Evolutionary conservation across 352 stramenopile species (phyloP).

Genomic region (Blastocystis sp.): DNA sequence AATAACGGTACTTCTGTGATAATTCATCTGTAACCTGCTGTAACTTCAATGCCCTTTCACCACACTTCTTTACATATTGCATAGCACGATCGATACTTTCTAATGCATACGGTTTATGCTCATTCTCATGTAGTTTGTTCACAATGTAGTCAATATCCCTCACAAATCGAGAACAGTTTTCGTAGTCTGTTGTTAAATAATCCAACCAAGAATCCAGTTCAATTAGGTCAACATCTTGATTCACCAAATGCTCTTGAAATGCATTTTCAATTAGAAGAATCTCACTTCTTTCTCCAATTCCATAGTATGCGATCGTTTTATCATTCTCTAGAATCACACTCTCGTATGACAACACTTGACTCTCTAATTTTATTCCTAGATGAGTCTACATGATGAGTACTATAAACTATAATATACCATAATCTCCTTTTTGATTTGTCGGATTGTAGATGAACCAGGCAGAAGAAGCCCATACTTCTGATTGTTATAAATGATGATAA

Average conservation of each 20-base stretch:
- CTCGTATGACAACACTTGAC: conserved; percentile 1
- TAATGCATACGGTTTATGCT: not conserved
- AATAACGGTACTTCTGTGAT: conserved; percentile 13
- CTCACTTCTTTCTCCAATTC: not conserved
- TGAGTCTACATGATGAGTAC: not conserved
- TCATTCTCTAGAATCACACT: conserved; percentile 41
- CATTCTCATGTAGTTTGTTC: conserved; percentile 43
- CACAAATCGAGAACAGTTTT: not conserved
- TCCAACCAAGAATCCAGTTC: conserved; percentile 50
- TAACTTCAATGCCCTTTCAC: not conserved
- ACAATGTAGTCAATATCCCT: conserved; percentile 27
- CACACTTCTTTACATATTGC: not conserved
- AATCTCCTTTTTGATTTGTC: conserved; percentile 39
- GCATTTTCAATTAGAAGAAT: conserved; percentile 41
- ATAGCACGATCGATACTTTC: conserved; percentile 25
- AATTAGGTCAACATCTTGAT: conserved; percentile 14
- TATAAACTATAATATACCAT: not conserved
- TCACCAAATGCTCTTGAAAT: conserved; percentile 33
- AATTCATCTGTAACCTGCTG: not conserved
- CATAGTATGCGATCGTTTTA: conserved; percentile 39
- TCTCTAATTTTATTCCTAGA: conserved; percentile 27
- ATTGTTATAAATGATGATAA: conserved; percentile 25
- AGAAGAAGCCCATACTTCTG: conserved; percentile 34
- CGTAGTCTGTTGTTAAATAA: conserved; percentile 19
- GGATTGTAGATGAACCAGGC: conserved; percentile 4